phyloP scores from a whole-genome alignment of 768 basidiomycete species.

The Kwoniella europaea region DNA sequence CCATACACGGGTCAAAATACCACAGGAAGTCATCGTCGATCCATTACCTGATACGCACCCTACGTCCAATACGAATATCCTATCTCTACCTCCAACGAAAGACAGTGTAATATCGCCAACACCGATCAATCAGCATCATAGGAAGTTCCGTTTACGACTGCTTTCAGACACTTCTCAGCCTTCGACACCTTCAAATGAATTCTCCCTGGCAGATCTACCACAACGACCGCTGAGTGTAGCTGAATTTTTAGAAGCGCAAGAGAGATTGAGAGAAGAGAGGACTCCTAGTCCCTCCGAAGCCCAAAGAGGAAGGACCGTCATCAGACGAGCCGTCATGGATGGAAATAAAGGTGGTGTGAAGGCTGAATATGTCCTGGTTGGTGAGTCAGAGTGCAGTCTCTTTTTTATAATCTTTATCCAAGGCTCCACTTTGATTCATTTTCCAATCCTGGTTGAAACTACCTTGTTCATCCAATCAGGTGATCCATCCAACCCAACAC shows the following conservation, averaged over 20 bases:
- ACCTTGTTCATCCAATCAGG: conserved; percentile 28
- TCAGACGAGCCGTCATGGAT: conserved; percentile 34
- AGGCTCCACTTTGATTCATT: no score
- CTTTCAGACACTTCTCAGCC: conserved; percentile 29
- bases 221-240: conserved; percentile 35
- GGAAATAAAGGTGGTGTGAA: conserved; percentile 45
- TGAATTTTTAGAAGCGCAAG: conserved; percentile 30
- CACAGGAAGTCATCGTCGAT: conserved; percentile 35
- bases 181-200: neutral
- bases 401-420: neutral
- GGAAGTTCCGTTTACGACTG: conserved; percentile 41
- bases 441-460: no score
- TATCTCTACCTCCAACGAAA: neutral
- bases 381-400: conserved; percentile 38
- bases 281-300: conserved; percentile 11
- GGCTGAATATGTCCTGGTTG: conserved; percentile 60
- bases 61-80: neutral
- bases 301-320: conserved; percentile 27
- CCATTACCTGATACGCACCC: conserved; percentile 22
- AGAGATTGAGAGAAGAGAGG: conserved; percentile 7
- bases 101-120: neutral
- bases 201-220: conserved; percentile 3
- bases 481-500: conserved; percentile 50
- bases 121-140: conserved; percentile 24
- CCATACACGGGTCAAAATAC: neutral